Conservation (phyloP, 2,329 filamentous ascomycete genomes). For the Ceratocystiopsis brevicomis region DNA sequence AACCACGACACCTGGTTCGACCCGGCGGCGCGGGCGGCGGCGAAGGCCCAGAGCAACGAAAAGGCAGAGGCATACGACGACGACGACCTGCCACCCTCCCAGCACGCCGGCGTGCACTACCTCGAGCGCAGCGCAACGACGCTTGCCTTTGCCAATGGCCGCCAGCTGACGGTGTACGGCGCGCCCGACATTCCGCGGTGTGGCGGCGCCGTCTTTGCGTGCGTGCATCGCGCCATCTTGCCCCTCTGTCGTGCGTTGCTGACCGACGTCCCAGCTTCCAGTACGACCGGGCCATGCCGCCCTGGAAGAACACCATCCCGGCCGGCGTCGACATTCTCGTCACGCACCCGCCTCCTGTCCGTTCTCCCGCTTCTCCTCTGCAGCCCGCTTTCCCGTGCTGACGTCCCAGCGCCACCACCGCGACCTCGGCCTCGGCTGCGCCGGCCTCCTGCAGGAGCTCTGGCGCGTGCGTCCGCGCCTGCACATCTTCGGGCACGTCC, state of each 20-base stretch:
- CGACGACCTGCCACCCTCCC: constrained; percentile 31
- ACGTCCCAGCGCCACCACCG: constrained; percentile 40
- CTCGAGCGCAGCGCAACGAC: constrained; percentile 50
- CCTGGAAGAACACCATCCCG: constrained; percentile 56
- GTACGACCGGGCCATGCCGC: constrained; percentile 44
- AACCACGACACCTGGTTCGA: constrained; percentile 87
- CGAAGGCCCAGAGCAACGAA: too few species aligned
- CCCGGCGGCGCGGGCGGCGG: constrained; percentile 33
- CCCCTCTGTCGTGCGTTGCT: too few species aligned
- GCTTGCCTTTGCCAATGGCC: constrained; percentile 37
- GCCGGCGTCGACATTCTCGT: constrained; percentile 57
- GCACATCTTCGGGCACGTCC: constrained; percentile 74
- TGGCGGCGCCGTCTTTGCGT: constrained; percentile 50
- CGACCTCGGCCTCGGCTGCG: constrained; percentile 51
- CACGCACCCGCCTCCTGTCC: constrained; percentile 56
- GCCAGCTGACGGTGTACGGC: constrained; percentile 56
- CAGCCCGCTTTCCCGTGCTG: too few species aligned
- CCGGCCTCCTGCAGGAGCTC: constrained; percentile 48
- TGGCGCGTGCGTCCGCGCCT: constrained; percentile 57
- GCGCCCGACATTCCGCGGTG: constrained; percentile 62
- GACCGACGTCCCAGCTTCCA: constrained; percentile 37
- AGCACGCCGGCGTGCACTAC: constrained; percentile 48
- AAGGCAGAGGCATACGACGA: constrained; percentile 31
- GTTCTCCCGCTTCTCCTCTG: too few species aligned
- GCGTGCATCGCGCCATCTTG: constrained; percentile 3